phyloP scores from a whole-genome alignment of 2,329 filamentous ascomycete genomes.

The Keithomyces neogunnii region DNA sequence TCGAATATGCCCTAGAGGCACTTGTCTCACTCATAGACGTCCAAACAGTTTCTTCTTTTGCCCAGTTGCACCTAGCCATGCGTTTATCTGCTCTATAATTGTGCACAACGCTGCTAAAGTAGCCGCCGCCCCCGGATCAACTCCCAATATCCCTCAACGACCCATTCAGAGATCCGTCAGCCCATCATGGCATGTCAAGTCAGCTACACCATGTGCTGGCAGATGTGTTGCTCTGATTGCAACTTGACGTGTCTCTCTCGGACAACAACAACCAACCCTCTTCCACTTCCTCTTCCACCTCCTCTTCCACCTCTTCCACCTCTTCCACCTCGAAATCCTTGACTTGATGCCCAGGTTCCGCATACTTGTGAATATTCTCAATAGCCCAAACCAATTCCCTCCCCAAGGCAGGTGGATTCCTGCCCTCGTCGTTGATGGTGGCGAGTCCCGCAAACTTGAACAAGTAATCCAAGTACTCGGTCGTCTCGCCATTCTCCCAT shows the following conservation, averaged over 20 bases:
- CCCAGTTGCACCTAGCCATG: too few species aligned
- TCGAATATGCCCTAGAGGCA: too few species aligned
- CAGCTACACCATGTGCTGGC: too few species aligned
- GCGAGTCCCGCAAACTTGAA: constrained; percentile 41
- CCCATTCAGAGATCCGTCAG: too few species aligned
- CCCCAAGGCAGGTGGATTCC: constrained; percentile 34
- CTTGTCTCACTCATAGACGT: too few species aligned
- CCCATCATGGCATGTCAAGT: too few species aligned
- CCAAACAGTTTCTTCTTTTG: too few species aligned
- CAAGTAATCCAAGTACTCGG: constrained; percentile 35
- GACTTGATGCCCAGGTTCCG: constrained; percentile 9
- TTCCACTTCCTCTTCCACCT: not conserved
- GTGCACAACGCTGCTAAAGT: too few species aligned
- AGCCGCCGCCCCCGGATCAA: too few species aligned
- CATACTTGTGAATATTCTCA: constrained; percentile 40
- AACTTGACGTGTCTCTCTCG: not conserved
- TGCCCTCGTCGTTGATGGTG: constrained; percentile 35
- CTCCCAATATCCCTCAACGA: too few species aligned
- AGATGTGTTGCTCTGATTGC: too few species aligned
- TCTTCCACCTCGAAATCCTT: constrained; percentile 10
- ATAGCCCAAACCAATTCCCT: constrained; percentile 37
- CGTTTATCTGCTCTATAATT: too few species aligned
- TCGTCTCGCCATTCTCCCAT: constrained; percentile 43
- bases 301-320: constrained; percentile 8
- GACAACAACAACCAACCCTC: not conserved